These are phyloP conservation scores for Pichia phayaonensis DNA, from an alignment of 805 yeast genomes.

Conservation along the genomic window DNA sequence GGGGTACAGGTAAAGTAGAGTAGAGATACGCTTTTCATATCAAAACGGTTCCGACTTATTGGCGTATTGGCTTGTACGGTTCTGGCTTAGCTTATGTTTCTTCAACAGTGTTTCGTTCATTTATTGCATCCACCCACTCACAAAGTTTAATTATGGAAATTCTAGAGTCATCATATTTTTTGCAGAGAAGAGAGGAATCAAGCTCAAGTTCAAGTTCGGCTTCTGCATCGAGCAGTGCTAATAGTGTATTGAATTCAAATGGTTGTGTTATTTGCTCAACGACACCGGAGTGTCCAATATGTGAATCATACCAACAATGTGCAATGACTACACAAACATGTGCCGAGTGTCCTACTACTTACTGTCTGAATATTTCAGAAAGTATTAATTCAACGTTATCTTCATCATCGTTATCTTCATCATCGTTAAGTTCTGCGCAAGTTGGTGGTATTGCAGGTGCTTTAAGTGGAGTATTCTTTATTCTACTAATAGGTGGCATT, in stretches of 20 bases:
- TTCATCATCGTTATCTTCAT: slow-evolving; percentile 14
- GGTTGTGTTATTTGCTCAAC: slow-evolving; percentile 27
- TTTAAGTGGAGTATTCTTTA: slow-evolving; percentile 50
- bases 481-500: slow-evolving; percentile 31
- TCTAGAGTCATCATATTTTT: not conserved
- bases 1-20: not conserved
- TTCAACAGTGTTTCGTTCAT: not conserved
- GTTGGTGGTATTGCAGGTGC: slow-evolving; percentile 69
- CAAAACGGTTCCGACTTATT: not conserved
- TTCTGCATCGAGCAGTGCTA: not conserved
- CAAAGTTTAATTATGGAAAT: not conserved
- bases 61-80: too few relatives aligned
- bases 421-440: slow-evolving; percentile 18
- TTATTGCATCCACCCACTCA: not conserved
- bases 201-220: not conserved
- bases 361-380: slow-evolving; percentile 34
- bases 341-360: slow-evolving; percentile 44
- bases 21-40: not conserved
- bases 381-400: slow-evolving; percentile 13
- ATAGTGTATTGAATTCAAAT: not conserved
- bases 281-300: slow-evolving; percentile 45
- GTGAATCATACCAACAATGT: slow-evolving; percentile 48
- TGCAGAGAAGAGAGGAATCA: not conserved
- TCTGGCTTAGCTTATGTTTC: not conserved
- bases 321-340: slow-evolving; percentile 51